Evolutionary conservation across 805 yeast genomes (phyloP).

Genomic region (Yueomyces sp.): DNA sequence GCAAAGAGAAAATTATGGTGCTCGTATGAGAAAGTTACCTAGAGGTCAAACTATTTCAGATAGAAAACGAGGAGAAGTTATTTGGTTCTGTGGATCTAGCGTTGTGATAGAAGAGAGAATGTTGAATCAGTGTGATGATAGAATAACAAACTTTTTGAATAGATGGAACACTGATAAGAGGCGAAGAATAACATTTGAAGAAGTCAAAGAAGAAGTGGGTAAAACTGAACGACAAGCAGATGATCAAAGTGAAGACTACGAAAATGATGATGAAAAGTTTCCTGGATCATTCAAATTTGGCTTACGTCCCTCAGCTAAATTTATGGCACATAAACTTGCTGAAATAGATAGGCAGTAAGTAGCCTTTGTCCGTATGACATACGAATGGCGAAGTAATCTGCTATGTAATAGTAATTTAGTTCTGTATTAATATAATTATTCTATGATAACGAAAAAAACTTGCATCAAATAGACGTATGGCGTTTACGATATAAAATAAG

Average conservation of each 20-base stretch:
- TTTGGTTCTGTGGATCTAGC: conserved; percentile 66
- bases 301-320: conserved; percentile 56
- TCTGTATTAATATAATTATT: too few relatives aligned
- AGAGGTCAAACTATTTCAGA: conserved; percentile 4
- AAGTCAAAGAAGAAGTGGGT: conserved; percentile 11
- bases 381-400: too few relatives aligned
- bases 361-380: background rate
- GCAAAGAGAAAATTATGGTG: conserved; percentile 24
- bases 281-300: conserved; percentile 16
- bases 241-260: conserved; percentile 10
- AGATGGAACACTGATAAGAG: conserved; percentile 12
- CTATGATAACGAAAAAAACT: too few relatives aligned
- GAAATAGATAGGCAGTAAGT: background rate
- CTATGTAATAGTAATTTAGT: too few relatives aligned
- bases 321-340: conserved; percentile 44
- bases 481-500: too few relatives aligned
- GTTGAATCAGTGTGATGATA: conserved; percentile 12
- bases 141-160: conserved; percentile 8
- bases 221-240: conserved; percentile 6
- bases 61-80: conserved; percentile 27
- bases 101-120: conserved; percentile 31
- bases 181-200: conserved; percentile 14
- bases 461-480: too few relatives aligned
- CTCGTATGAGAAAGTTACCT: conserved; percentile 11
- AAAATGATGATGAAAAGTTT: conserved; percentile 11